These are phyloP conservation scores for Ehretia macrophylla DNA, from an alignment of 257 asterid genomes.

Conservation along the genomic window DNA sequence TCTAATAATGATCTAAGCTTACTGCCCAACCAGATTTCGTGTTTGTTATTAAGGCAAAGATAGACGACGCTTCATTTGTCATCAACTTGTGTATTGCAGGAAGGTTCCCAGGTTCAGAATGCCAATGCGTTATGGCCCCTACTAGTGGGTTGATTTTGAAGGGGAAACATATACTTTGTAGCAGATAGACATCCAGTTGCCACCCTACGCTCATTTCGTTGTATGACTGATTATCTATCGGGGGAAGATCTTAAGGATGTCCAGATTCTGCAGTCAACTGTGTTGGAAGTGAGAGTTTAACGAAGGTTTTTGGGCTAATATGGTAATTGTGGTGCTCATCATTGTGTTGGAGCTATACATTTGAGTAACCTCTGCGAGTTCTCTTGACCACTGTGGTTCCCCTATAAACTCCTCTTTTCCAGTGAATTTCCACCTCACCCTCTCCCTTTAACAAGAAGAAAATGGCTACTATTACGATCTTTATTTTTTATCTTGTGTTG, in stretches of 20 bases:
- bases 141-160: conserved; percentile 31
- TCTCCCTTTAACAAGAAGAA: too few species aligned
- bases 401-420: too few species aligned
- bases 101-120: conserved; percentile 65
- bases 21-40: not conserved
- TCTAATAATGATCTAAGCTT: not conserved
- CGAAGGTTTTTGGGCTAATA: not conserved
- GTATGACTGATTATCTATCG: too few species aligned
- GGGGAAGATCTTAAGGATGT: conserved; percentile 15
- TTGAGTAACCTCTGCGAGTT: too few species aligned
- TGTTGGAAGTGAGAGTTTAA: not conserved
- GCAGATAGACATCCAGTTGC: too few species aligned
- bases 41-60: not conserved
- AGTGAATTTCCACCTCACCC: too few species aligned
- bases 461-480: too few species aligned
- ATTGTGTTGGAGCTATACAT: conserved; percentile 3
- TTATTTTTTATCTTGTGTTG: too few species aligned
- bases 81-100: conserved; percentile 27
- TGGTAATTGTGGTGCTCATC: conserved; percentile 11
- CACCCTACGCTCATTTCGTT: too few species aligned
- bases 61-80: not conserved
- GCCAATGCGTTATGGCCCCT: conserved; percentile 65
- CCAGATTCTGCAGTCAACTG: not conserved
- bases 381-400: too few species aligned
- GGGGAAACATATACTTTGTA: not conserved